These are phyloP conservation scores for Botrytis byssoidea DNA, from an alignment of 2,329 filamentous ascomycete genomes.

Conservation along the genomic window DNA sequence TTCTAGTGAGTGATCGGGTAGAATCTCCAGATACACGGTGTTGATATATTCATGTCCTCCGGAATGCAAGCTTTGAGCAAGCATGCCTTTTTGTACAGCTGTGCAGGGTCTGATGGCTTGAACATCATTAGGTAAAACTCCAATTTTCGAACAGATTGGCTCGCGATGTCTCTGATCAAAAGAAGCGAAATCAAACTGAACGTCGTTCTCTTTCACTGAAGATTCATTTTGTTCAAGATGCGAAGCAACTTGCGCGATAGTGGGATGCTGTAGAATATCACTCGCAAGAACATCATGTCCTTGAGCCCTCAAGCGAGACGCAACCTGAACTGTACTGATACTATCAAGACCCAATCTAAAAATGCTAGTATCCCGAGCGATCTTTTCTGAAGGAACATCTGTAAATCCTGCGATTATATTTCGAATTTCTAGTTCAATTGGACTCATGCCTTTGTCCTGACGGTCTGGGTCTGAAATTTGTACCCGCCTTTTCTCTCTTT, in stretches of 20 bases:
- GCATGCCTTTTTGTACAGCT: conserved; percentile 73
- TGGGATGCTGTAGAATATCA: conserved; percentile 69
- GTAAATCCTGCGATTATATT: conserved; percentile 53
- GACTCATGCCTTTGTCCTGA: conserved; percentile 24
- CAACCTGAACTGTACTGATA: conserved; percentile 80
- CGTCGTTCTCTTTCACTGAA: conserved; percentile 14
- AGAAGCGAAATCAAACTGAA: conserved; percentile 47
- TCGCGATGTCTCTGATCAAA: conserved; percentile 49
- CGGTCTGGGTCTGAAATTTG: neutral
- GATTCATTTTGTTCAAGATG: conserved; percentile 25
- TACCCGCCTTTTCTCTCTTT: neutral
- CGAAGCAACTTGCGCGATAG: conserved; percentile 40
- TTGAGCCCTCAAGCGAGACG: conserved; percentile 60
- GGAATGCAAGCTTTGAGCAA: conserved; percentile 70
- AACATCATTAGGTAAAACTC: conserved; percentile 40
- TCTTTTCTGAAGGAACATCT: conserved; percentile 46
- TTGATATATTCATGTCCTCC: conserved; percentile 74
- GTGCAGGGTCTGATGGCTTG: conserved; percentile 74
- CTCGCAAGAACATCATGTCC: conserved; percentile 61
- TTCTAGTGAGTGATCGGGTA: conserved; percentile 41
- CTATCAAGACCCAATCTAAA: conserved; percentile 90
- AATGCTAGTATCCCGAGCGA: conserved; percentile 66
- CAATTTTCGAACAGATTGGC: conserved; percentile 31
- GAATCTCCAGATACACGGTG: conserved; percentile 56
- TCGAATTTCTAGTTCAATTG: conserved; percentile 45